These are phyloP conservation scores for Solanum peruvianum DNA, from an alignment of 257 asterid genomes.

Conservation along the genomic window DNA sequence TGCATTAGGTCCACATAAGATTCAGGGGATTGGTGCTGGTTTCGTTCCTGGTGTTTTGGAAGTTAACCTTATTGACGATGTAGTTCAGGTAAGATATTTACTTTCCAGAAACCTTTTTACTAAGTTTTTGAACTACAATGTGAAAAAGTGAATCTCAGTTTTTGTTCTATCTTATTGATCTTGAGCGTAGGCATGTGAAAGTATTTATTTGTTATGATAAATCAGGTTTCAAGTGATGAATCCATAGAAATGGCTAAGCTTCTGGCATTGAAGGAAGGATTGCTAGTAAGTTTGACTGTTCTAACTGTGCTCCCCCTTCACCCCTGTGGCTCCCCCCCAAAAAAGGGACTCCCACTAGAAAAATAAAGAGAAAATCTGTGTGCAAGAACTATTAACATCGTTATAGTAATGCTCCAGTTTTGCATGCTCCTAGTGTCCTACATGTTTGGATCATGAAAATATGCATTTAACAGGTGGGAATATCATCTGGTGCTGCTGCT, in stretches of 20 bases:
- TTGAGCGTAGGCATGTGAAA: background rate
- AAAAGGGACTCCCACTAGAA: background rate
- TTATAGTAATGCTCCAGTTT: background rate
- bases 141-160: background rate
- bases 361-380: background rate
- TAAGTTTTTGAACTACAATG: background rate
- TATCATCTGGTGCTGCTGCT: conserved; percentile 95
- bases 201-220: background rate
- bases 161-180: background rate
- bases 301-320: background rate
- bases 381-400: background rate
- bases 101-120: background rate
- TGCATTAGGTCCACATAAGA: conserved; percentile 82
- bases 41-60: conserved; percentile 81
- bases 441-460: conserved; percentile 2
- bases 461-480: conserved; percentile 50
- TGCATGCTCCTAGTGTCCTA: background rate
- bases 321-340: background rate
- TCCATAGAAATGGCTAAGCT: conserved; percentile 88
- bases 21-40: conserved; percentile 99
- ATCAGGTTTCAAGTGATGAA: conserved; percentile 80
- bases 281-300: conserved; percentile 38
- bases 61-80: conserved; percentile 68
- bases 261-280: conserved; percentile 82
- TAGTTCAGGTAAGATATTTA: conserved; percentile 57